Base-by-base conservation (phyloP, 2,329 filamentous ascomycete species). In the Aspergillus hortae region DNA sequence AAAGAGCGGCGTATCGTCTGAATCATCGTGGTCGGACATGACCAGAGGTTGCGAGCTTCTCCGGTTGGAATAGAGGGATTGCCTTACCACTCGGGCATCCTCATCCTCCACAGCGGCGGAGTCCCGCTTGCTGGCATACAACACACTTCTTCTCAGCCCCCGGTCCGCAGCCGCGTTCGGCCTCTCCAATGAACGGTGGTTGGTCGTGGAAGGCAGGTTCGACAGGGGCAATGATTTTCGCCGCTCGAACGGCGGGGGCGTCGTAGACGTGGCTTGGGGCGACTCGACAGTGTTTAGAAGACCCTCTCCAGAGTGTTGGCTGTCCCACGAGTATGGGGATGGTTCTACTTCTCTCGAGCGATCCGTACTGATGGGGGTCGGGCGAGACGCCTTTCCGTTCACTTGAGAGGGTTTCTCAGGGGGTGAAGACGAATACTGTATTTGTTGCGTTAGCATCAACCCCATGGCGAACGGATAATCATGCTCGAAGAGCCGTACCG, bases 291-390 rank as follows among this genome's bases (percentile, higher is more conserved):
- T 46, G 64, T 62, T 60, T 53, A 82, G 77, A 44, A 81, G 66
- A 32, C 75, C 74, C 48, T 82, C 78, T 48, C 70, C 70, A 2
- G 79, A 80, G 46, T 74, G 73, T 48, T 74, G 75, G 59, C 78
- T 81, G 48, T 74, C 75, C 75, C 76, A 80, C 25, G 79, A 81
- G 56, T 76, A 76, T 48, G 77, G 76, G 14, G 78, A 77, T 15
- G 74, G 67, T 48, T 79, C 76, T 15, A 78, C 66, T 27, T 73
- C 64, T 48, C 71, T 65, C 30, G 71, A 70, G 49, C 68, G 68
- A 57, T 78, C 70, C 48, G 74, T 74, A 45, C 69, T 71, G 51
- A 80, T 74, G 9, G 79, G 74, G 21, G 70, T 51, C 14, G 72
- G 67, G n/a, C 63, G 62, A 17, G 67, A 51, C 32, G 58, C 54